These are phyloP conservation scores for Eudorina sp. DNA, from an alignment of 139 green algal species.

Conservation along the genomic window DNA sequence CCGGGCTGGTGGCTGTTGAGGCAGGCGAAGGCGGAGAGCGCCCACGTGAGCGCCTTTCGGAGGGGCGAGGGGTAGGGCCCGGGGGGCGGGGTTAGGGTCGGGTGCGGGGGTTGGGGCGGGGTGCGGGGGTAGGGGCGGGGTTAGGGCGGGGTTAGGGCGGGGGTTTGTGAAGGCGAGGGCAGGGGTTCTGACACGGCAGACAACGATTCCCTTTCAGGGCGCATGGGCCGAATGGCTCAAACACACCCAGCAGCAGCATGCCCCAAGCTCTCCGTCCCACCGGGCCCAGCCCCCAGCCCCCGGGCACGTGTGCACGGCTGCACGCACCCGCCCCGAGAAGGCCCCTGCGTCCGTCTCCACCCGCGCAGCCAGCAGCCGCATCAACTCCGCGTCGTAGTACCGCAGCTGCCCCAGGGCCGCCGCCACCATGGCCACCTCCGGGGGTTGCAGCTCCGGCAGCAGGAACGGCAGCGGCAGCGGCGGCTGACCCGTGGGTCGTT, in stretches of 20 bases:
- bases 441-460: background rate
- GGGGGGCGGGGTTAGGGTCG: background rate
- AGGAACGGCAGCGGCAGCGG: background rate
- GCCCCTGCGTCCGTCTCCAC: background rate
- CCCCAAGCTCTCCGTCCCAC: no score
- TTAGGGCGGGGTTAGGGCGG: background rate
- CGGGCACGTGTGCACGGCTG: no score
- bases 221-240: no score
- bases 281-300: no score
- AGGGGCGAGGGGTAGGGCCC: background rate
- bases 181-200: no score
- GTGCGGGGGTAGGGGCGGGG: background rate
- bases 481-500: no score
- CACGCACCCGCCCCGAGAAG: background rate
- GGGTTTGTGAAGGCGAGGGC: no score
- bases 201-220: no score
- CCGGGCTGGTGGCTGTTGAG: slow-evolving; percentile 21
- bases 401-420: slow-evolving; percentile 10
- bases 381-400: background rate
- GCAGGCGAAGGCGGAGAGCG: slow-evolving; percentile 18
- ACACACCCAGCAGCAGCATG: no score
- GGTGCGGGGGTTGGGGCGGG: background rate
- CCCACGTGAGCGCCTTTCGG: background rate
- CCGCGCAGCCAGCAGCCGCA: slow-evolving; percentile 6
- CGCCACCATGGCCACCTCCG: slow-evolving; percentile 14